Evolutionary conservation across 805 yeast species (phyloP), one percentile per base, ranked within the genome.

Genomic region (Saccharomycopsis babjevae): DNA sequence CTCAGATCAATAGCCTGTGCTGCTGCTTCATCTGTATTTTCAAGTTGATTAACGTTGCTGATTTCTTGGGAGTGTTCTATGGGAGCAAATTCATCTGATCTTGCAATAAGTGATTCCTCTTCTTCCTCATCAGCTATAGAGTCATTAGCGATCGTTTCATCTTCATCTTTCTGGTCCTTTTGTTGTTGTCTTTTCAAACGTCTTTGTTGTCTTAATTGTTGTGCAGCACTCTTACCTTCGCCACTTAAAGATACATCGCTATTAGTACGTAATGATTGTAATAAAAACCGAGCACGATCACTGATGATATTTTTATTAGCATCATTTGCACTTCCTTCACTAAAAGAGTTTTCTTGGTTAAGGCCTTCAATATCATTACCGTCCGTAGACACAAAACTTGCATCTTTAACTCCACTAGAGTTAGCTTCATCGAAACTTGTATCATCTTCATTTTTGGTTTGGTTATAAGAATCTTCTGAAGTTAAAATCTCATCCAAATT

Each of bases 211-310:
- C 83, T 72, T 62, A 76, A 70, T 60, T 71, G 73, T 58, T 75
- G 79, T 22, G 81, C 80, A 8, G 78, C 73, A 36, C 76, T 69
- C 8, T 69, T 62, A 15, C 74, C 71, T 11, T 71, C 70, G 5
- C 73, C 72, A 43, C 63, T 66, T 5, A 65, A 62, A 42, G 66
- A 68, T 18, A 66, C 65, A 5, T 72, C 68, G 20, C 54, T 28
- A 39, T 61, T 61, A 36, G 72, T 69, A 67, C 92, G 76, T 25
- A 87, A 73, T 66, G 84, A 90, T 68, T 79, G 79, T 22, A 87
- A 74, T 59, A 87, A 75, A 58, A 76, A 78, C 68, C 88, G 77
- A 0, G 93, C 94, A 63, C 91, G 76, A 1, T 76, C 75, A 1
- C 83, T 84, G 30, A 83, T 78, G 5, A 70, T 71, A 30, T 66